A percentile compares a stretch with the other conserved stretches of the same genome.
These are phyloP conservation scores for Calvatia gigantea DNA, from an alignment of 768 basidiomycete genomes.

Conservation along the genomic window DNA sequence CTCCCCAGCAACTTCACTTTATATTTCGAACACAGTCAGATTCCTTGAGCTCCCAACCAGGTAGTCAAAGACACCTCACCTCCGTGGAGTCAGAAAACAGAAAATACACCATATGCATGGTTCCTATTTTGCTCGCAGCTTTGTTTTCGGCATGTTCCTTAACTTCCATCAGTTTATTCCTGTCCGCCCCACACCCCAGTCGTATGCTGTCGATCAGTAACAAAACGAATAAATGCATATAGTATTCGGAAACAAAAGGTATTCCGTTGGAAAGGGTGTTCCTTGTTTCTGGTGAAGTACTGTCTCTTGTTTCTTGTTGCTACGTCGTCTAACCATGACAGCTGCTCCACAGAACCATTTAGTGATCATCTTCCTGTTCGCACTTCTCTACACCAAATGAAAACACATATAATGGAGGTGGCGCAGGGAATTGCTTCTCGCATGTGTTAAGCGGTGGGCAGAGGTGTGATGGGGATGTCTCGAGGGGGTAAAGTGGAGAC, in stretches of 20 bases:
- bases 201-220: not conserved
- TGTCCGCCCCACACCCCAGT: conserved; percentile 34
- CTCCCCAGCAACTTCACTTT: conserved; percentile 82
- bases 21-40: too few relatives aligned
- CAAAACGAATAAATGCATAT: not conserved
- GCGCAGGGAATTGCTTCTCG: not conserved
- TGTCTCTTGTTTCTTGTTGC: not conserved
- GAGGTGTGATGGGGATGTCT: not conserved
- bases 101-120: conserved; percentile 90
- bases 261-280: conserved; percentile 86
- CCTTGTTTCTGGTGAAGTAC: conserved; percentile 71
- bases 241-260: conserved; percentile 83
- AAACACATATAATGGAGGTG: not conserved
- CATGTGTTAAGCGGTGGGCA: not conserved
- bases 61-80: conserved; percentile 80
- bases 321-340: not conserved
- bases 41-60: conserved; percentile 84
- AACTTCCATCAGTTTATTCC: conserved; percentile 55
- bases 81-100: conserved; percentile 87
- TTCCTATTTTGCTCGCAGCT: conserved; percentile 80
- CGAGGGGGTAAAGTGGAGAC: not conserved
- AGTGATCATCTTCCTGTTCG: conserved; percentile 11
- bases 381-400: not conserved
- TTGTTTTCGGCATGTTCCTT: conserved; percentile 52
- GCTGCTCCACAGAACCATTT: conserved; percentile 4